Base-by-base conservation (phyloP, 441 rosid genomes). In the Manihot esculenta region DNA sequence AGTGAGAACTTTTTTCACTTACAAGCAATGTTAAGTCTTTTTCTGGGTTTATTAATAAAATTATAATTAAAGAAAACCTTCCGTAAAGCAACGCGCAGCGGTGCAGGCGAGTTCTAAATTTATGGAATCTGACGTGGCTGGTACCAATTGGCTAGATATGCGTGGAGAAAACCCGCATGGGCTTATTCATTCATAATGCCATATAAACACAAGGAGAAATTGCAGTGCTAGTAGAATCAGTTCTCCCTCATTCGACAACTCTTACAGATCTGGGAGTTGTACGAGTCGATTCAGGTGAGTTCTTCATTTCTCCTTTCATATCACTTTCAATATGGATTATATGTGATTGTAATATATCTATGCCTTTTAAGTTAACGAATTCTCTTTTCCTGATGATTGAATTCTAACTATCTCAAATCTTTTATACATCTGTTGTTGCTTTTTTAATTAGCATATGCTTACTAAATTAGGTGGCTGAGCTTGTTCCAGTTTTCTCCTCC, bases 271-370 rank as follows among this genome's bases (percentile, higher is more conserved):
- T 14, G 4, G 3, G 59, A 10, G 11, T 55, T 64, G 11, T 18
- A 9, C 15, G 33, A 18, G 18, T 56, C 15, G 54, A 41, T 15
- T 49, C 63, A 27, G 75, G 75, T 18, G 27, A 64, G 69, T 55
- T 72, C 51, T 44, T 24, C 9, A 1, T 18, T 26, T 21, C 12
- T 63, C 12, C 3, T 15, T 5, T 9, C 17, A 0, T 30, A 15
- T 15, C 23, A 2, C 10, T 12, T 23, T 24, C 3, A 14, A 44
- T 11, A 14, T 23, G 63, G 42, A 17, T 5, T 21, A 15, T 13
- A 18, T 51, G 20, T 10, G n/a, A 67, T 53, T 51, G 12, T 44
- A 11, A 66, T 66, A 51, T 48, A 66, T 66, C 59, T 66, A 27
- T 66, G 44, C 57, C 8, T 65, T 49, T 30, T 24, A 30, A 11